These are phyloP conservation scores for Medicago ruthenica DNA, from an alignment of 306 rosid genomes.

Conservation along the genomic window DNA sequence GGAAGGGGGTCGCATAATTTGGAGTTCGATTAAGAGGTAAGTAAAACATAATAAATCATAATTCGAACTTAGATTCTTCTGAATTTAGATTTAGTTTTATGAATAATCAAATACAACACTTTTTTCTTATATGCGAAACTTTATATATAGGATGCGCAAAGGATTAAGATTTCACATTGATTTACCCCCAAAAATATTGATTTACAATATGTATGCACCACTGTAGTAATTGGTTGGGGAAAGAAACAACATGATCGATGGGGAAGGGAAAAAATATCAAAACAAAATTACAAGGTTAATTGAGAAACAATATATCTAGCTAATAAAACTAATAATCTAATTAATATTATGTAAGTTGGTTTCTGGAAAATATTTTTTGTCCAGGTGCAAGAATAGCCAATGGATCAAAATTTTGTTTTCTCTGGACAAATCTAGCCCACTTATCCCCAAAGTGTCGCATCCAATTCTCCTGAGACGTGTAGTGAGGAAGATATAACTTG, in stretches of 20 bases:
- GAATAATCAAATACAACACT: too few species aligned
- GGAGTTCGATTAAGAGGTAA: too few species aligned
- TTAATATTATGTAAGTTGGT: slow-evolving; percentile 40
- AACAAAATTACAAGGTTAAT: slow-evolving; percentile 29
- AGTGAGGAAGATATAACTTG: slow-evolving; percentile 88
- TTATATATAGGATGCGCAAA: not conserved
- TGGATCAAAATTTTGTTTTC: slow-evolving; percentile 77
- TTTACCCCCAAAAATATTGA: slow-evolving; percentile 44
- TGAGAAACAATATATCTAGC: slow-evolving; percentile 23
- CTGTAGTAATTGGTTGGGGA: slow-evolving; percentile 20
- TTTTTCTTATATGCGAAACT: not conserved
- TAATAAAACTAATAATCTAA: not conserved
- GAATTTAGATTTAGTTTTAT: too few species aligned
- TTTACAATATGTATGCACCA: slow-evolving; percentile 46
- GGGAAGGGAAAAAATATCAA: not conserved
- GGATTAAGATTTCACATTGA: slow-evolving; percentile 33
- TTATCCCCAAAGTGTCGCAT: slow-evolving; percentile 73
- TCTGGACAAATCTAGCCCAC: slow-evolving; percentile 67
- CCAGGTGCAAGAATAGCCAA: slow-evolving; percentile 89
- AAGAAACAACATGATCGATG: not conserved
- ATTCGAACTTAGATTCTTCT: too few species aligned
- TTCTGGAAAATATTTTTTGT: slow-evolving; percentile 75
- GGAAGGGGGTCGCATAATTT: not conserved
- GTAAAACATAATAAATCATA: too few species aligned
- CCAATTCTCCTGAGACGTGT: slow-evolving; percentile 73